Percentiles rank a stretch among this genome's conserved stretches.
phyloP scores from a whole-genome alignment of 176 grass and related monocot species.

The Paspalum vaginatum region DNA sequence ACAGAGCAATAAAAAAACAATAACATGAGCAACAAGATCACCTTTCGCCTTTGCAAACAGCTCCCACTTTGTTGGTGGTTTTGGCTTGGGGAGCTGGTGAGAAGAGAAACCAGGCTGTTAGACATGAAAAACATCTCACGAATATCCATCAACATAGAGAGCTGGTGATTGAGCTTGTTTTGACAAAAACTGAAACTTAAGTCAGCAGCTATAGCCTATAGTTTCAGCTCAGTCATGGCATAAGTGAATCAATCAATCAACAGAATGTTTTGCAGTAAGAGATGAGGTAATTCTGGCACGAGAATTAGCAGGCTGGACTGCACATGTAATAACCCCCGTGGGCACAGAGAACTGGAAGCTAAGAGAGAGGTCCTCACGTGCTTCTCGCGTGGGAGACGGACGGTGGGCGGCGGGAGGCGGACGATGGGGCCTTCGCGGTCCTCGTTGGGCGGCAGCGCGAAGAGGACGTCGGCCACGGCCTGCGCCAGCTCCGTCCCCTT shows the following conservation, averaged over 20 bases:
- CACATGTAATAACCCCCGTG: background rate
- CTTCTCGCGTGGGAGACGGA: conserved; percentile 84
- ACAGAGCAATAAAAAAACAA: background rate
- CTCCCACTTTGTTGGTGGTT: conserved; percentile 96
- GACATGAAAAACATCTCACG: background rate
- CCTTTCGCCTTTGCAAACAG: conserved; percentile 81
- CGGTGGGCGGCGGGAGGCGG: conserved; percentile 52
- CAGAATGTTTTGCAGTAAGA: background rate
- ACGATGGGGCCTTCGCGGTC: conserved; percentile 77
- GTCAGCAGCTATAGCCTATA: background rate
- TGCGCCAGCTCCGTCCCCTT: conserved; percentile 81
- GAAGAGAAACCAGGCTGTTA: background rate
- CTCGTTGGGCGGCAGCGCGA: conserved; percentile 63
- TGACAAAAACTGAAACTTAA: background rate
- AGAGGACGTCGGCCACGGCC: conserved; percentile 72
- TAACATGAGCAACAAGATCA: background rate
- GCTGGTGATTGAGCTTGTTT: background rate
- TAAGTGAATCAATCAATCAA: background rate
- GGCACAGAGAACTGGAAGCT: background rate
- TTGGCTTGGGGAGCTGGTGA: conserved; percentile 76
- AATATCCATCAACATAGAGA: background rate
- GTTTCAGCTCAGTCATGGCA: background rate
- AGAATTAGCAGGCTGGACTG: background rate
- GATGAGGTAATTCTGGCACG: no score
- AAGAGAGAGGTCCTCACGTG: conserved; percentile 53